These are phyloP conservation scores for Prunus salicina DNA, from an alignment of 306 rosid species.

Conservation along the genomic window DNA sequence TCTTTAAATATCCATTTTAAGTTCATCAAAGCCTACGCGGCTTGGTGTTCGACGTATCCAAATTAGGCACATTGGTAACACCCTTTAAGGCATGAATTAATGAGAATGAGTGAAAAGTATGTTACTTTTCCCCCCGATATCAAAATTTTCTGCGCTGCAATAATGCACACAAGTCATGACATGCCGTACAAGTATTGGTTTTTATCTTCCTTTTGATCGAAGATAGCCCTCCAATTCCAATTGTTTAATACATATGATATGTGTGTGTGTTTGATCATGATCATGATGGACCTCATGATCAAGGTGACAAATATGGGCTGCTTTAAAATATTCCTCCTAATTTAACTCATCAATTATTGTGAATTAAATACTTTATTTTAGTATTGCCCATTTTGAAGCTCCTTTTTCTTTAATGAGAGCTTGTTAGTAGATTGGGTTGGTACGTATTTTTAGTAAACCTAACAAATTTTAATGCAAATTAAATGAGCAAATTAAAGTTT, in stretches of 20 bases:
- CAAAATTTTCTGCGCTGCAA: neutral
- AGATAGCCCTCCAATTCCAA: neutral
- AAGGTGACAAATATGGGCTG: constrained; percentile 4
- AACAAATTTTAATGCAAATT: neutral
- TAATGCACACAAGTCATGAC: neutral
- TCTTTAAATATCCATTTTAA: neutral
- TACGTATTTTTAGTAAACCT: neutral
- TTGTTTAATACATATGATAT: neutral
- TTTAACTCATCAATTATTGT: neutral
- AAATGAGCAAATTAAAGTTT: too few species aligned
- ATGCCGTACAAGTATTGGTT: constrained; percentile 8
- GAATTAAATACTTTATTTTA: neutral
- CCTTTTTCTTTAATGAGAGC: neutral
- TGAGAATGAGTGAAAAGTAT: neutral
- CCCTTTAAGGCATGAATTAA: neutral
- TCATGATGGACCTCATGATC: neutral
- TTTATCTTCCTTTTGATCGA: neutral
- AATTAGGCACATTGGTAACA: neutral
- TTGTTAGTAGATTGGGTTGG: neutral
- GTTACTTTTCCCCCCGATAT: neutral
- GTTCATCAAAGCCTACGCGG: neutral
- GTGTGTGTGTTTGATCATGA: neutral
- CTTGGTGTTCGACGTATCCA: neutral
- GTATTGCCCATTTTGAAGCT: neutral
- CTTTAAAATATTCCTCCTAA: neutral